Percentiles rank a stretch among this genome's conserved stretches.
These are phyloP conservation scores for Vickermania spadyakhi DNA, from an alignment of 208 protist genomes.

Conservation along the genomic window DNA sequence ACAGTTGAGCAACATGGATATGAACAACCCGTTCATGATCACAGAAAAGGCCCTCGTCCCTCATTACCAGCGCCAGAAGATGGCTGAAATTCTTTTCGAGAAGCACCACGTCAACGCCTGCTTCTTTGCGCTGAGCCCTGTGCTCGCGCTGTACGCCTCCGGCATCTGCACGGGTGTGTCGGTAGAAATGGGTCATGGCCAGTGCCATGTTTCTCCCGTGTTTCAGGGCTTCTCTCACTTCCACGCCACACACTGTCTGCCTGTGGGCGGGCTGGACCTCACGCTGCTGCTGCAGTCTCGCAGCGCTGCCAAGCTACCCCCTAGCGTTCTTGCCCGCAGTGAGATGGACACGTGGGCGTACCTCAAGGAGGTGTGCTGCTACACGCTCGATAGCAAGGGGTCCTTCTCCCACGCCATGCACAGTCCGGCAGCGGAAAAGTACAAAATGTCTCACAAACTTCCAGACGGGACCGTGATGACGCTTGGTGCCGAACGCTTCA, in stretches of 20 bases:
- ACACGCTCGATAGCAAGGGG: constrained; percentile 21
- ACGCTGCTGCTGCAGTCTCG: constrained; percentile 31
- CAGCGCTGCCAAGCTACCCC: constrained; percentile 21
- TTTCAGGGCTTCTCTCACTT: constrained; percentile 95
- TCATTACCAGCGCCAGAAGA: constrained; percentile 67
- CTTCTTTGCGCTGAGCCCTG: constrained; percentile 68
- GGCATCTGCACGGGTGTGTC: constrained; percentile 80
- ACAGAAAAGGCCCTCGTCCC: constrained; percentile 86
- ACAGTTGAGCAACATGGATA: constrained; percentile 34
- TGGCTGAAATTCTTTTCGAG: constrained; percentile 87
- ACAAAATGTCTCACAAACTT: constrained; percentile 38
- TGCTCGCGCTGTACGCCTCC: constrained; percentile 82
- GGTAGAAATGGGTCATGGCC: constrained; percentile 95
- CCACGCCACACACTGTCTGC: constrained; percentile 81
- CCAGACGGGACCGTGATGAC: constrained; percentile 72
- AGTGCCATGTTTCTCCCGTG: constrained; percentile 97
- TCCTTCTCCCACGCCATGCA: constrained; percentile 1
- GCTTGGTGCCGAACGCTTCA: constrained; percentile 51
- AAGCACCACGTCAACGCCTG: constrained; percentile 47
- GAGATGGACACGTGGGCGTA: constrained; percentile 56
- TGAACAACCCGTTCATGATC: constrained; percentile 72
- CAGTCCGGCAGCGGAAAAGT: neutral
- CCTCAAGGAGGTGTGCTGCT: constrained; percentile 83
- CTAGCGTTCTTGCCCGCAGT: constrained; percentile 25
- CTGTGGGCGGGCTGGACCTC: constrained; percentile 69